These are phyloP conservation scores for Tympanopsis confertula DNA, from an alignment of 2,329 filamentous ascomycete genomes.

Conservation along the genomic window DNA sequence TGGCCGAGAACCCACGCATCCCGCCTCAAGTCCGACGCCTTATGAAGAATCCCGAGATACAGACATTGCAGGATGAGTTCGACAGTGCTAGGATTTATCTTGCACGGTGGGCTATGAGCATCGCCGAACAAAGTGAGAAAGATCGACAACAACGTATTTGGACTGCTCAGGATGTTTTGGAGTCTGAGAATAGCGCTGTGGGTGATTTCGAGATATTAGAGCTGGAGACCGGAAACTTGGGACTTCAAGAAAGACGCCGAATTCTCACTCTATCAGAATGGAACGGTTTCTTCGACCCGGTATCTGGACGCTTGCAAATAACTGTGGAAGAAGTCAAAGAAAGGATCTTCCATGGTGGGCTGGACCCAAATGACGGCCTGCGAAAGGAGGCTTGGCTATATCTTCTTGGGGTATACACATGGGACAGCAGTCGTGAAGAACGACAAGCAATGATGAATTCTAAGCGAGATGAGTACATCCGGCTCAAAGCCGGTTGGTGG, in stretches of 20 bases:
- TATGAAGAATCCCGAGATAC: slow-evolving; percentile 83
- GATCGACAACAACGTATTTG: slow-evolving; percentile 80
- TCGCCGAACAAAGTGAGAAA: slow-evolving; percentile 88
- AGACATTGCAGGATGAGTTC: slow-evolving; percentile 91
- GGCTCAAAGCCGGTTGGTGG: slow-evolving; percentile 93
- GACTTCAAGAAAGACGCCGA: slow-evolving; percentile 65
- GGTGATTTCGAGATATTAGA: slow-evolving; percentile 94
- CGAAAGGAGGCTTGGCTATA: slow-evolving; percentile 96
- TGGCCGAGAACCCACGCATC: slow-evolving; percentile 80
- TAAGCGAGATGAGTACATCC: slow-evolving; percentile 82
- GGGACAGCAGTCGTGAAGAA: slow-evolving; percentile 82
- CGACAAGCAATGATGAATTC: slow-evolving; percentile 73
- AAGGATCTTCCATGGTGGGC: slow-evolving; percentile 87
- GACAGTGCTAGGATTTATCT: slow-evolving; percentile 91
- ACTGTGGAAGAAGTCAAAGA: slow-evolving; percentile 92
- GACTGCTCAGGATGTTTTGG: slow-evolving; percentile 84
- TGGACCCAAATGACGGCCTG: slow-evolving; percentile 80
- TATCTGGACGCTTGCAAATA: slow-evolving; percentile 62
- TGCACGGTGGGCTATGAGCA: slow-evolving; percentile 95
- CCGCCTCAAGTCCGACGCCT: slow-evolving; percentile 79
- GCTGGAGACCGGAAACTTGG: slow-evolving; percentile 59
- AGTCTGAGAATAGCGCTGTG: slow-evolving; percentile 87
- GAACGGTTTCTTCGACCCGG: slow-evolving; percentile 75
- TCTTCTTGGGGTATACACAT: slow-evolving; percentile 79
- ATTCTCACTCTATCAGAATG: slow-evolving; percentile 75